Percentiles rank a stretch among this genome's conserved stretches.
These are phyloP conservation scores for Hypocrella siamensis DNA, from an alignment of 2,329 filamentous ascomycete species.

Conservation along the genomic window DNA sequence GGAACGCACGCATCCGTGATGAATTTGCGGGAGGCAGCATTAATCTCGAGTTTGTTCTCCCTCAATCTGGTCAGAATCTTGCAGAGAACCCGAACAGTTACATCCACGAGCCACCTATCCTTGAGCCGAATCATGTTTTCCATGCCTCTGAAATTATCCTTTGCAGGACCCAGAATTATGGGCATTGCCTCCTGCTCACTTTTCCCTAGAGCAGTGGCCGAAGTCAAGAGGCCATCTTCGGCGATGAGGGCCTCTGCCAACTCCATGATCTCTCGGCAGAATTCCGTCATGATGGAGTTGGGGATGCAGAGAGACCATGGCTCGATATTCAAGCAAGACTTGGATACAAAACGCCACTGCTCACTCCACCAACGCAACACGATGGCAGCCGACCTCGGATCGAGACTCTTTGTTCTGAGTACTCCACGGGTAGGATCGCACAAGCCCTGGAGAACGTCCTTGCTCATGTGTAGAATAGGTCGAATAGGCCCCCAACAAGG, in stretches of 20 bases:
- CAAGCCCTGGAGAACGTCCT: constrained; percentile 39
- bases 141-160: constrained; percentile 46
- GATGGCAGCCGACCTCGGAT: constrained; percentile 44
- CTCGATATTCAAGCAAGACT: constrained; percentile 72
- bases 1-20: constrained; percentile 51
- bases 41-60: constrained; percentile 59
- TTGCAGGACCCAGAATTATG: constrained; percentile 21
- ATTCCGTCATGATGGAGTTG: constrained; percentile 71
- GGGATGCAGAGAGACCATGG: constrained; percentile 65
- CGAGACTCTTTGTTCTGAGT: constrained; percentile 37
- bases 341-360: constrained; percentile 67
- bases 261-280: constrained; percentile 90
- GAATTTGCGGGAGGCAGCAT: constrained; percentile 38
- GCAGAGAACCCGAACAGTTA: constrained; percentile 66
- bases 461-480: constrained; percentile 39
- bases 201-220: constrained; percentile 30
- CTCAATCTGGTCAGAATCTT: constrained; percentile 75
- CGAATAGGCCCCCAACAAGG: constrained; percentile 45
- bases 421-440: constrained; percentile 41
- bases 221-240: constrained; percentile 70
- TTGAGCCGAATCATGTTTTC: constrained; percentile 82
- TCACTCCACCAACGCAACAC: constrained; percentile 69
- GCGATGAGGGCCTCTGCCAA: constrained; percentile 75
- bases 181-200: constrained; percentile 23
- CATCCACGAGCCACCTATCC: constrained; percentile 70